Evolutionary conservation across 148 eudicot species (phyloP).

Genomic region (Amaranthus cruentus): DNA sequence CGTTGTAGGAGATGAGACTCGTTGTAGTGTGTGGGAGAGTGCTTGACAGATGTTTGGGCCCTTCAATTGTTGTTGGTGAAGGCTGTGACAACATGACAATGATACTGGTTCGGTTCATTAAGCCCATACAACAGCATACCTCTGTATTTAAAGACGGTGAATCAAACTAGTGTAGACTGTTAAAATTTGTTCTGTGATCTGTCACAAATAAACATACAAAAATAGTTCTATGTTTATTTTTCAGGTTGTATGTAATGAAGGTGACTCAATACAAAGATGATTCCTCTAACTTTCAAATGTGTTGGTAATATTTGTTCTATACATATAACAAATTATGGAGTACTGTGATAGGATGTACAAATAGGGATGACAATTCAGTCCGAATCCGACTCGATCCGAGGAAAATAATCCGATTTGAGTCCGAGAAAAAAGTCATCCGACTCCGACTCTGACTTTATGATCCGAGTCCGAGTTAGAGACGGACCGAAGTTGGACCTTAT

Average conservation of each 20-base stretch:
- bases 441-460: too few species aligned
- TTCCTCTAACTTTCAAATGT: background rate
- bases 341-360: slow-evolving; percentile 25
- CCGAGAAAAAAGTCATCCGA: too few species aligned
- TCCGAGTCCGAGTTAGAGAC: too few species aligned
- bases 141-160: slow-evolving; percentile 27
- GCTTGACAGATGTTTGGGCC: slow-evolving; percentile 79
- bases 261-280: background rate
- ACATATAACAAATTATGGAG: slow-evolving; percentile 14
- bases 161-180: slow-evolving; percentile 25
- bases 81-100: slow-evolving; percentile 99
- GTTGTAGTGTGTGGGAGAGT: slow-evolving; percentile 78
- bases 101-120: slow-evolving; percentile 78
- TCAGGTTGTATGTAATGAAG: slow-evolving; percentile 17
- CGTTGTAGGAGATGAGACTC: slow-evolving; percentile 79
- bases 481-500: too few species aligned
- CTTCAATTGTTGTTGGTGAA: slow-evolving; percentile 88
- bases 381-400: too few species aligned
- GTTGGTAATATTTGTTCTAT: slow-evolving; percentile 3
- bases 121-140: slow-evolving; percentile 1
- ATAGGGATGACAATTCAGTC: background rate
- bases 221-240: background rate
- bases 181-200: background rate
- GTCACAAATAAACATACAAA: background rate
- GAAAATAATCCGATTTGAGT: too few species aligned